Conservation (phyloP, 1,284 basidiomycete genomes). For the Heterobasidion parviporum region DNA sequence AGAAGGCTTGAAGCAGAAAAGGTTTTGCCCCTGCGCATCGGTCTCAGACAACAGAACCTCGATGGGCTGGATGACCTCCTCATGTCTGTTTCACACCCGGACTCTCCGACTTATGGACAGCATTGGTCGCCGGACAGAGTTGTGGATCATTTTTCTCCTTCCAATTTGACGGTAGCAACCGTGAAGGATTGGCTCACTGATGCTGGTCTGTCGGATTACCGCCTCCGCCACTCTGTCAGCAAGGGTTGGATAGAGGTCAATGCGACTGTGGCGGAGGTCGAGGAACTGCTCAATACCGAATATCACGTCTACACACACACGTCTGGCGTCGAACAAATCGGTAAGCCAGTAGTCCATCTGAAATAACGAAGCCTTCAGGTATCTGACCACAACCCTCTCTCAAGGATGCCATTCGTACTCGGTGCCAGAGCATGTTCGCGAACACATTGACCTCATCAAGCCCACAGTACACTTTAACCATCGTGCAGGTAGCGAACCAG, state of each 20-base stretch:
- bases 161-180: constrained; percentile 22
- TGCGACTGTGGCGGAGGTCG: constrained; percentile 30
- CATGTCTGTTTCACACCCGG: constrained; percentile 26
- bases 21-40: constrained; percentile 23
- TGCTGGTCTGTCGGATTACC: constrained; percentile 22
- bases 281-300: constrained; percentile 27
- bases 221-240: constrained; percentile 22
- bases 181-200: constrained; percentile 31
- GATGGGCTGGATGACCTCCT: constrained; percentile 28
- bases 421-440: constrained; percentile 27
- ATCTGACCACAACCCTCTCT: not conserved
- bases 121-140: constrained; percentile 29
- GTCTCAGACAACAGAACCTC: constrained; percentile 27
- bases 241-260: constrained; percentile 35
- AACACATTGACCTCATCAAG: constrained; percentile 36
- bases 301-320: constrained; percentile 30
- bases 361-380: not conserved
- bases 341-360: constrained; percentile 16
- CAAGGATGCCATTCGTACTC: constrained; percentile 31
- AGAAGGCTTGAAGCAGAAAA: constrained; percentile 16
- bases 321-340: constrained; percentile 29
- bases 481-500: constrained; percentile 7
- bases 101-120: constrained; percentile 26
- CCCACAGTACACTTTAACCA: constrained; percentile 35
- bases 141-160: constrained; percentile 29